Conservation (phyloP, 2,329 filamentous ascomycete species). For the Alternaria viburni region DNA sequence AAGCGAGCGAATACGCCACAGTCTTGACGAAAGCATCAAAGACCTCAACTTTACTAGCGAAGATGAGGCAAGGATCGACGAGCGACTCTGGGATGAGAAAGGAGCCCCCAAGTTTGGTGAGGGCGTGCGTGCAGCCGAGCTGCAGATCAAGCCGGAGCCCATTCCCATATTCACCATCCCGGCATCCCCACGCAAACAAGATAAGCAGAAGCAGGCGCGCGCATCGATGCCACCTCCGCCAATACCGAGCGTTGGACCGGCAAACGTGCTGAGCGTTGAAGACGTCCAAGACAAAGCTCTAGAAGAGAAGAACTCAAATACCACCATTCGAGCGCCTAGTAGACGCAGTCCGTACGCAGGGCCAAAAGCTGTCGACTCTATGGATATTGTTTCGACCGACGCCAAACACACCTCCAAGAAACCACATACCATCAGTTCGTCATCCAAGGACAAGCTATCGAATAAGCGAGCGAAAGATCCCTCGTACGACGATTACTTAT, state of each 20-base stretch:
- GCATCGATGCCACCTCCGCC: constrained; percentile 2
- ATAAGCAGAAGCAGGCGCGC: constrained; percentile 1
- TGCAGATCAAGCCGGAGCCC: constrained; percentile 17
- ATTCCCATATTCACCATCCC: constrained; percentile 7
- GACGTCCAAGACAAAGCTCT: constrained; percentile 28
- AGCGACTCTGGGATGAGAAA: constrained; percentile 34
- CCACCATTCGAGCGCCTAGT: constrained; percentile 40
- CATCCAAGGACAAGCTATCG: neutral
- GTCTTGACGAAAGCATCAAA: constrained; percentile 32
- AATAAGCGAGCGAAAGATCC: constrained; percentile 1
- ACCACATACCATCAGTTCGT: neutral
- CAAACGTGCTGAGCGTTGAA: constrained; percentile 15
- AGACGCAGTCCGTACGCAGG: constrained; percentile 27
- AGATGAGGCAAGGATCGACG: constrained; percentile 31
- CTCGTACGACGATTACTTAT: constrained; percentile 7
- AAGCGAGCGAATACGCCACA: constrained; percentile 33
- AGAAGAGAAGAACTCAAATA: constrained; percentile 40
- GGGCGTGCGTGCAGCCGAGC: constrained; percentile 21
- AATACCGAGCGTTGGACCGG: constrained; percentile 10
- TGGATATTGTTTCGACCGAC: neutral
- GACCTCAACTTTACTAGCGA: constrained; percentile 15
- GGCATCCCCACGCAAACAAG: neutral
- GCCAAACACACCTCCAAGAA: neutral
- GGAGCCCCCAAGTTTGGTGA: constrained; percentile 25
- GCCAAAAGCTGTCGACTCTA: constrained; percentile 21